These are phyloP conservation scores for Phytopythium montanum DNA, from an alignment of 352 stramenopile species.

Conservation along the genomic window DNA sequence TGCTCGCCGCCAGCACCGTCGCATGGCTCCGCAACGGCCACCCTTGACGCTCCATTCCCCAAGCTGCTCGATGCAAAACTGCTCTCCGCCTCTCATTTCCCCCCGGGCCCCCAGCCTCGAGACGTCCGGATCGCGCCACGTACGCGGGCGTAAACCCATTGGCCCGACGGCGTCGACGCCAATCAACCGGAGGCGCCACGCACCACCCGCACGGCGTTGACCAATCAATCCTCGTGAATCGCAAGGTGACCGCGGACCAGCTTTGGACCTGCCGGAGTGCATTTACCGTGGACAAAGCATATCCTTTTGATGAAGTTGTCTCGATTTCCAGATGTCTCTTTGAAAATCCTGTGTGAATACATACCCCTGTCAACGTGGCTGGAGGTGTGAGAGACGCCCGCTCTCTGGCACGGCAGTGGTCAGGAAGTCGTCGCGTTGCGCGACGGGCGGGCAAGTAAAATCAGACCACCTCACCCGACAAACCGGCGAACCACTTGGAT, in stretches of 20 bases:
- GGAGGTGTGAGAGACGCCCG: neutral
- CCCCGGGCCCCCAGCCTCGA: no score
- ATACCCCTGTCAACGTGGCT: neutral
- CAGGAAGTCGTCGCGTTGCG: neutral
- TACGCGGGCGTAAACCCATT: constrained; percentile 1
- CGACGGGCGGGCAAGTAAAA: constrained; percentile 1
- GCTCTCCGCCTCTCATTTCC: neutral
- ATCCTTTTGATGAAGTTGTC: neutral
- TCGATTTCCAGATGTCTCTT: neutral
- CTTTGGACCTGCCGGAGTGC: neutral
- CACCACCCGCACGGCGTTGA: constrained; percentile 1
- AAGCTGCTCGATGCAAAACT: neutral
- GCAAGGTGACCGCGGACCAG: constrained; percentile 8
- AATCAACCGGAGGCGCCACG: neutral
- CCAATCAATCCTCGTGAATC: constrained; percentile 21
- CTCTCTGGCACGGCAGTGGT: neutral
- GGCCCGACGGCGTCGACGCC: neutral
- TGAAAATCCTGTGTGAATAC: neutral
- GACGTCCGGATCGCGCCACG: neutral
- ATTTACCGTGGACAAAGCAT: neutral
- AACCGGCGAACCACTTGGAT: neutral
- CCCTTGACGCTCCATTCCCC: neutral
- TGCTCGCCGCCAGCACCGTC: neutral
- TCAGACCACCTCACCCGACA: constrained; percentile 7
- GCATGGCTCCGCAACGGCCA: neutral